Evolutionary conservation across 768 basidiomycete genomes (phyloP).

Genomic region (Boletellus ananas): DNA sequence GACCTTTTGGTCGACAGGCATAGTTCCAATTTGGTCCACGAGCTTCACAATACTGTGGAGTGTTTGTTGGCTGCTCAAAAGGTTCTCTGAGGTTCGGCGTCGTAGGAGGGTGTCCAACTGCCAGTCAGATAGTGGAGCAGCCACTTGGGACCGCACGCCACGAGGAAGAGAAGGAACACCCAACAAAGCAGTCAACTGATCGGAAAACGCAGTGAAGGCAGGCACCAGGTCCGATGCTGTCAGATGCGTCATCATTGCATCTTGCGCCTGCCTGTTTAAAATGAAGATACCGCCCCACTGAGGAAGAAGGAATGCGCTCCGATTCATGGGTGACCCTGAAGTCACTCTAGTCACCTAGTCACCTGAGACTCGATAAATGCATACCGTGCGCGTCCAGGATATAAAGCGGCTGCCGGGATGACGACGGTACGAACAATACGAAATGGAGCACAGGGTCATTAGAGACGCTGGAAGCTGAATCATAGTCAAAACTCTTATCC

Average conservation of each 20-base stretch:
- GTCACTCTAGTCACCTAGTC: constrained; percentile 7
- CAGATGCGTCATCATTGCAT: constrained; percentile 23
- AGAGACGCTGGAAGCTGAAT: constrained; percentile 81
- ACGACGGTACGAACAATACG: constrained; percentile 80
- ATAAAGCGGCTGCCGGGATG: constrained; percentile 60
- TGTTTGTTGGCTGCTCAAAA: constrained; percentile 64
- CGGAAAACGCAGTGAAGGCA: constrained; percentile 61
- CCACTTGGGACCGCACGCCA: constrained; percentile 34
- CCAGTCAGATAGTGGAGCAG: constrained; percentile 55
- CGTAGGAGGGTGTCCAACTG: constrained; percentile 79
- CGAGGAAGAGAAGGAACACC: constrained; percentile 66
- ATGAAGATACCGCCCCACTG: constrained; percentile 93
- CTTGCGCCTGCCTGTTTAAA: constrained; percentile 49
- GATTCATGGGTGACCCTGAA: constrained; percentile 45
- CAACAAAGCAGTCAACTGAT: constrained; percentile 75
- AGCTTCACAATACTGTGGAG: constrained; percentile 79
- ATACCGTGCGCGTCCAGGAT: constrained; percentile 57
- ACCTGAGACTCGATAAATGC: constrained; percentile 8
- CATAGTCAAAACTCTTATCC: constrained; percentile 5
- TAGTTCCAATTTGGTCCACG: constrained; percentile 81
- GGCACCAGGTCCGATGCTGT: constrained; percentile 43
- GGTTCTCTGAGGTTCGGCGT: constrained; percentile 65
- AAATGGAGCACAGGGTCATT: constrained; percentile 95
- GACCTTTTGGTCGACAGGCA: constrained; percentile 85
- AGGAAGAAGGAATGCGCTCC: constrained; percentile 79